A percentile compares a stretch with the other conserved stretches of the same genome.
Evolutionary conservation across 257 asterid species (phyloP).

Genomic region (Solanum sejunctum): DNA sequence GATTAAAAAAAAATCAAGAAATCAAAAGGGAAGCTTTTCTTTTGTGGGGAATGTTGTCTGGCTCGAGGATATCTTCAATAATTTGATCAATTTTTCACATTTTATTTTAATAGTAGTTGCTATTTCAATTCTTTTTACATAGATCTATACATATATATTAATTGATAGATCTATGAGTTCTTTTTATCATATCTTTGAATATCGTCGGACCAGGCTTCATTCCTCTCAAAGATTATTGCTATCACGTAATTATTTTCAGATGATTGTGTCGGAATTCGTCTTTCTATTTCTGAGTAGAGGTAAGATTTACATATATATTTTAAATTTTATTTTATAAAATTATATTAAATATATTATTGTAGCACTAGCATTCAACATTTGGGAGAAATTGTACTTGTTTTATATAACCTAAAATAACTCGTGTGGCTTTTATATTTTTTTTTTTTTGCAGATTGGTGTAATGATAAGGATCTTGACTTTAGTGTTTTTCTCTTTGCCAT

Average conservation of each 20-base stretch:
- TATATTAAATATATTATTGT: no score
- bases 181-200: not conserved
- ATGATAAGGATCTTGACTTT: slow-evolving; percentile 1
- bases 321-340: no score
- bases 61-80: slow-evolving; percentile 22
- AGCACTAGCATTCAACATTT: not conserved
- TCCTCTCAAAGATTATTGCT: slow-evolving; percentile 12
- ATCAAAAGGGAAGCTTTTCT: not conserved
- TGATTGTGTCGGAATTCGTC: rapidly evolving
- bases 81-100: not conserved
- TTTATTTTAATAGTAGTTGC: not conserved
- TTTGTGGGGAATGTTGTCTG: slow-evolving; percentile 35
- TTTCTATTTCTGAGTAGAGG: not conserved
- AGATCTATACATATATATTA: not conserved
- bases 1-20: not conserved
- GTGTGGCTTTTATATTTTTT: not conserved
- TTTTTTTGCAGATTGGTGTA: not conserved
- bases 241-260: not conserved
- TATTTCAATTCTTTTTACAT: not conserved
- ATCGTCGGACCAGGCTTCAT: slow-evolving; percentile 30
- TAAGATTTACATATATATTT: not conserved
- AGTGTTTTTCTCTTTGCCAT: not conserved
- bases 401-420: not conserved
- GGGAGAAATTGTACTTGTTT: not conserved
- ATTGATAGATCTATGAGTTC: not conserved